Conservation (phyloP, 192 early-diverging fungal genomes). For the Coemansia interrupta region DNA sequence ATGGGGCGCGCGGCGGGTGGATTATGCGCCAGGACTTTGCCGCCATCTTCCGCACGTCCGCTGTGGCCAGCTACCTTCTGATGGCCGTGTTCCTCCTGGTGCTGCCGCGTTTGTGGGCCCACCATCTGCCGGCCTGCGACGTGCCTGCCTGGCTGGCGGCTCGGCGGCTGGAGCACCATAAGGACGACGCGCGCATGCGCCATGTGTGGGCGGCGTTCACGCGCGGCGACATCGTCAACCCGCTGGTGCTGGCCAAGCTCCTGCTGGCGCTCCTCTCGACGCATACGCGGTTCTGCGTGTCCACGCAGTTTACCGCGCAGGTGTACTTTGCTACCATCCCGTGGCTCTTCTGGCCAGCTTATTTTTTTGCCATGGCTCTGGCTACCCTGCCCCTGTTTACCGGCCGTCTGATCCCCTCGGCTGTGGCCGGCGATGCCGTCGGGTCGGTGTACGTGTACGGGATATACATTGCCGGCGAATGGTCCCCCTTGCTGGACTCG, state of each 20-base stretch:
- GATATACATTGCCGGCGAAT: constrained; percentile 46
- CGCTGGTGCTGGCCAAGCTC: constrained; percentile 17
- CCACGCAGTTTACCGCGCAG: constrained; percentile 47
- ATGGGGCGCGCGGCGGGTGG: constrained; percentile 69
- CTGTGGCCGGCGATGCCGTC: constrained; percentile 20
- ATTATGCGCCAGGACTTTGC: constrained; percentile 64
- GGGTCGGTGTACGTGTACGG: constrained; percentile 60
- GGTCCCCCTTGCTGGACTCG: constrained; percentile 47
- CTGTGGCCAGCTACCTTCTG: constrained; percentile 38
- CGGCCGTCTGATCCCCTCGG: constrained; percentile 65
- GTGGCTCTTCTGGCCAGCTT: constrained; percentile 58
- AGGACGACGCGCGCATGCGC: constrained; percentile 16
- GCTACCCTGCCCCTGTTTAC: constrained; percentile 65
- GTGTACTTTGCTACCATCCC: constrained; percentile 34
- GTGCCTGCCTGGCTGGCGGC: constrained; percentile 16
- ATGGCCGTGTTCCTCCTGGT: constrained; percentile 42
- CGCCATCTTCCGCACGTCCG: constrained; percentile 47
- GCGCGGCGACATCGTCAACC: constrained; percentile 13
- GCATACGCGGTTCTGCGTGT: constrained; percentile 46
- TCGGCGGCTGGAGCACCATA: constrained; percentile 22
- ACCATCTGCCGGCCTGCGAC: constrained; percentile 4
- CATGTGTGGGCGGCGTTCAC: constrained; percentile 12
- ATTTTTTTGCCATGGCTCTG: constrained; percentile 46
- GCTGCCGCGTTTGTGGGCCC: constrained; percentile 17
- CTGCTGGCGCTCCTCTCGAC: constrained; percentile 22